These are phyloP conservation scores for Septoria petroselini DNA, from an alignment of 2,329 filamentous ascomycete species.

Conservation along the genomic window DNA sequence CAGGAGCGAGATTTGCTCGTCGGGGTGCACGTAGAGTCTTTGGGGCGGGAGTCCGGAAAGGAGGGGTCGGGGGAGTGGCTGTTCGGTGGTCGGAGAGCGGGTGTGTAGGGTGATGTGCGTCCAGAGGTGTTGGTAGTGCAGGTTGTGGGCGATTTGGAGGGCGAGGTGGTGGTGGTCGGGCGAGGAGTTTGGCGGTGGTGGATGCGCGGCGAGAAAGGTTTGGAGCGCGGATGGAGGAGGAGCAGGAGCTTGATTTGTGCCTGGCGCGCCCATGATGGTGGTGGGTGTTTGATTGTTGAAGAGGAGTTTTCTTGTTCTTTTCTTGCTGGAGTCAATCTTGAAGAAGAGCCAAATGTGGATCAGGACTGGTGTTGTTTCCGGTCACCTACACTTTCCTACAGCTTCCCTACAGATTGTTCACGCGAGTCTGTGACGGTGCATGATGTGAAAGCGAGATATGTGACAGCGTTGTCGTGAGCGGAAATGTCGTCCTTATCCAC, in stretches of 20 bases:
- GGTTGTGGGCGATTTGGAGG: slow-evolving; percentile 64
- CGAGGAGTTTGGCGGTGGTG: slow-evolving; percentile 17
- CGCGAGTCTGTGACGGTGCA: too few species aligned
- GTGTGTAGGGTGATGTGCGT: slow-evolving; percentile 49
- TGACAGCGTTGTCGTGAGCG: too few species aligned
- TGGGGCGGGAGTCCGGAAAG: slow-evolving; percentile 70
- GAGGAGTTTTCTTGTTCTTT: background rate
- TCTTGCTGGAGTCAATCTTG: slow-evolving; percentile 2
- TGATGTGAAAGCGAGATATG: too few species aligned
- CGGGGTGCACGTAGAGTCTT: slow-evolving; percentile 73
- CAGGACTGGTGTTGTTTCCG: too few species aligned
- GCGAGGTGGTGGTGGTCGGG: slow-evolving; percentile 50
- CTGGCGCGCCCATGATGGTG: slow-evolving; percentile 9
- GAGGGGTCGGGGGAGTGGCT: slow-evolving; percentile 57
- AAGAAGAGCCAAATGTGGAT: background rate
- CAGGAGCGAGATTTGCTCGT: slow-evolving; percentile 73
- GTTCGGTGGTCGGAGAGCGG: slow-evolving; percentile 23
- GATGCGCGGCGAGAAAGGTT: slow-evolving; percentile 15
- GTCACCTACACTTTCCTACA: too few species aligned
- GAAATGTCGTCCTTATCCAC: too few species aligned
- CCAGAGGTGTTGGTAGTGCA: slow-evolving; percentile 75
- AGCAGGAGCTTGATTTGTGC: background rate
- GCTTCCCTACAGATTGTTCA: too few species aligned
- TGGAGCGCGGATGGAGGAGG: slow-evolving; percentile 23
- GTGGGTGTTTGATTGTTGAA: background rate